These are phyloP conservation scores for Sanghuangporus weigelae DNA, from an alignment of 1,284 basidiomycete genomes.

Conservation along the genomic window DNA sequence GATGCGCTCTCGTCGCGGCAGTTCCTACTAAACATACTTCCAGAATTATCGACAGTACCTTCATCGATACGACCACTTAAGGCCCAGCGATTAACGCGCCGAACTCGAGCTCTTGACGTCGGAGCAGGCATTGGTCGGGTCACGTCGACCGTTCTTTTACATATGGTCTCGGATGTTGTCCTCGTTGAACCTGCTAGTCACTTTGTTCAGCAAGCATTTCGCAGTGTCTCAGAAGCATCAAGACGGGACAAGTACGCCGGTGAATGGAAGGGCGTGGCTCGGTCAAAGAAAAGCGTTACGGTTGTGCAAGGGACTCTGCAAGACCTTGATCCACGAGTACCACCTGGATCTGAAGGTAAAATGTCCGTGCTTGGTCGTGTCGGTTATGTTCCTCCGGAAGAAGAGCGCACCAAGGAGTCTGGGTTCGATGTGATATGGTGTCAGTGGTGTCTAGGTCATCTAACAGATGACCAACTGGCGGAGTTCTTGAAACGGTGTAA, in stretches of 20 bases:
- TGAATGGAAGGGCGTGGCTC: constrained; percentile 57
- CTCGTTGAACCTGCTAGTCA: constrained; percentile 80
- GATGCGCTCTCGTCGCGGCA: constrained; percentile 86
- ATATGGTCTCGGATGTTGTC: constrained; percentile 80
- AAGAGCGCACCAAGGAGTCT: constrained; percentile 37
- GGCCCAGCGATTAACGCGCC: constrained; percentile 26
- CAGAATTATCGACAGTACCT: constrained; percentile 70
- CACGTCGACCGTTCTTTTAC: constrained; percentile 78
- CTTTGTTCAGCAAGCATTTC: constrained; percentile 71
- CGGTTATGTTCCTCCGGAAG: constrained; percentile 41
- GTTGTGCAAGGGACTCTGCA: constrained; percentile 78
- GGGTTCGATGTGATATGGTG: constrained; percentile 86
- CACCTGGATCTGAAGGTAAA: constrained; percentile 11
- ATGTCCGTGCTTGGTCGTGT: constrained; percentile 50
- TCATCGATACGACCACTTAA: constrained; percentile 53
- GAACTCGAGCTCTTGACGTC: constrained; percentile 80
- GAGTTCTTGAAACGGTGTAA: constrained; percentile 65
- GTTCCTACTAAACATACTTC: constrained; percentile 76
- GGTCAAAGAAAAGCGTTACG: constrained; percentile 70
- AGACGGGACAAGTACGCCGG: constrained; percentile 20
- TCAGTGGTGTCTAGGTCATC: constrained; percentile 93
- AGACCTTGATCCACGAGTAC: constrained; percentile 57
- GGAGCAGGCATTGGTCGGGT: constrained; percentile 91
- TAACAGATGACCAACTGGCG: constrained; percentile 73
- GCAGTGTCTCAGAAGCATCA: constrained; percentile 27